Evolutionary conservation across 257 asterid genomes (phyloP).

Genomic region (Nicotiana obtusifolia): DNA sequence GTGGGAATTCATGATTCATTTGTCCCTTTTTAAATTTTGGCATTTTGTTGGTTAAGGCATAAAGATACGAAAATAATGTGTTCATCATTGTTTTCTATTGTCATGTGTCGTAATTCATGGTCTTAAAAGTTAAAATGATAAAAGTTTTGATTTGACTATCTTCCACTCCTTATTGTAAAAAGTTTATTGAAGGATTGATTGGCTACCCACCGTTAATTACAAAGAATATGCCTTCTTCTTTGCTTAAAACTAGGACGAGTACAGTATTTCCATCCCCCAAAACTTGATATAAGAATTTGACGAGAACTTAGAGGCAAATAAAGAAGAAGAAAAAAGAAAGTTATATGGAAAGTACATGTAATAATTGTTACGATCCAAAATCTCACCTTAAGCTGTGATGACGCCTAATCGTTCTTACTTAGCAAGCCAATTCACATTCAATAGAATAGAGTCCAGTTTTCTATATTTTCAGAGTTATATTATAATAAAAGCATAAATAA

Average conservation of each 20-base stretch:
- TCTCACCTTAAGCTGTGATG: no score
- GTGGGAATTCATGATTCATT: neutral
- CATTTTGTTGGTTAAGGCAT: conserved; percentile 1
- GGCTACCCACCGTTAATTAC: conserved; percentile 1
- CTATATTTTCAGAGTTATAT: no score
- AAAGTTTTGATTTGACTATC: conserved; percentile 34
- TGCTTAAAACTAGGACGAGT: neutral
- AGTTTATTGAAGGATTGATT: neutral
- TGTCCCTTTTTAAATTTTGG: neutral
- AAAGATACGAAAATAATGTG: conserved; percentile 32
- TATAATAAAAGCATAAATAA: no score
- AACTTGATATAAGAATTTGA: neutral
- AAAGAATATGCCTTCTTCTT: neutral
- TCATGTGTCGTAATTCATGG: conserved; percentile 18
- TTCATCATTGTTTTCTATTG: conserved; percentile 28
- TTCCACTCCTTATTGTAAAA: neutral
- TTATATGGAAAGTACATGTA: no score
- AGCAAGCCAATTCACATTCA: no score
- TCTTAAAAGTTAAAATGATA: conserved; percentile 7
- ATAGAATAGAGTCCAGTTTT: no score
- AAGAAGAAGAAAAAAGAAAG: neutral
- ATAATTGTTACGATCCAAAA: no score
- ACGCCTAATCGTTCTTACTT: no score
- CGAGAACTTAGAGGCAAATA: neutral
- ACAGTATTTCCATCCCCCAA: neutral